Evolutionary conservation across 768 basidiomycete species (phyloP).

Genomic region (Trametes punicea): DNA sequence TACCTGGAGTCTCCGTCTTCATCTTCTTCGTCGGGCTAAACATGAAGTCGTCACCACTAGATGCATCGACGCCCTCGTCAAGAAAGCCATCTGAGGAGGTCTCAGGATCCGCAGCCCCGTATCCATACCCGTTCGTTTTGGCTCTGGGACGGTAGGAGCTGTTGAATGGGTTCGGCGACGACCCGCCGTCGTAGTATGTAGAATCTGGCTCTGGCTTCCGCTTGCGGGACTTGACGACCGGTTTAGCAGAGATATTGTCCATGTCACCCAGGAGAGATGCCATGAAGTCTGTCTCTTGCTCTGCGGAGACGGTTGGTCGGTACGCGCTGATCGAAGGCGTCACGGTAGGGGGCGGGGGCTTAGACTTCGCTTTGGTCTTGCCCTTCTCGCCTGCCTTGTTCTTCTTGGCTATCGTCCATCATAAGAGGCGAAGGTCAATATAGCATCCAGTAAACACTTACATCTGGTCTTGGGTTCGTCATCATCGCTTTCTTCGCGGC

Average conservation of each 20-base stretch:
- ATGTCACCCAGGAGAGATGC: slow-evolving; percentile 70
- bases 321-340: slow-evolving; percentile 76
- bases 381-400: slow-evolving; percentile 35
- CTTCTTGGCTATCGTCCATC: slow-evolving; percentile 37
- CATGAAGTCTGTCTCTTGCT: slow-evolving; percentile 91
- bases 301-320: slow-evolving; percentile 67
- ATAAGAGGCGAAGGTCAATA: slow-evolving; percentile 7
- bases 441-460: slow-evolving; percentile 21
- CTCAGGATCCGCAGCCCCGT: slow-evolving; percentile 21
- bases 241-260: slow-evolving; percentile 45
- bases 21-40: slow-evolving; percentile 72
- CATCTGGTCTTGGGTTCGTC: slow-evolving; percentile 38
- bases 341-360: slow-evolving; percentile 47
- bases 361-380: slow-evolving; percentile 46
- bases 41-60: slow-evolving; percentile 54
- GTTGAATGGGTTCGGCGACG: slow-evolving; percentile 24
- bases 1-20: slow-evolving; percentile 40
- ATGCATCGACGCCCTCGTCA: slow-evolving; percentile 33
- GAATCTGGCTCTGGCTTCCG: slow-evolving; percentile 57
- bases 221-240: slow-evolving; percentile 49
- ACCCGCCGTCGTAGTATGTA: slow-evolving; percentile 20
- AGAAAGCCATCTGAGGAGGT: slow-evolving; percentile 30
- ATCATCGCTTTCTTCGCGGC: slow-evolving; percentile 58
- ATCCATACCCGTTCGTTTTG: slow-evolving; percentile 6
- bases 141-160: neutral